phyloP scores from a whole-genome alignment of 306 rosid genomes.

The Prunus padus region DNA sequence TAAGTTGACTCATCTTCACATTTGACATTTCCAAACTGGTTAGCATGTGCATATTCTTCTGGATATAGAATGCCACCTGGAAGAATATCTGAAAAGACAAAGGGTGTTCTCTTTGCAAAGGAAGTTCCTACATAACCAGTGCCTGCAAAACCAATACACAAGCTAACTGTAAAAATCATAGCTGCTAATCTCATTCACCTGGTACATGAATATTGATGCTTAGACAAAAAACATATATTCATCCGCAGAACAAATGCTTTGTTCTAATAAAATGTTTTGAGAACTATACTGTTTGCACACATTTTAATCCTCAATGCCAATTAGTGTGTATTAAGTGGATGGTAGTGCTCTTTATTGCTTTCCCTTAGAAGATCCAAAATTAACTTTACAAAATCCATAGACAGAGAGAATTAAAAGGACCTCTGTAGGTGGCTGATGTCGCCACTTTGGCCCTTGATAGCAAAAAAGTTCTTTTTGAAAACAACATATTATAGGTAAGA shows the following conservation, averaged over 20 bases:
- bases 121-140: slow-evolving; percentile 38
- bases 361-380: slow-evolving; percentile 17
- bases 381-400: slow-evolving; percentile 9
- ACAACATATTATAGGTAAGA: neutral
- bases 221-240: slow-evolving; percentile 13
- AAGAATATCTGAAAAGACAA: slow-evolving; percentile 50
- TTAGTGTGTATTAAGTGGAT: slow-evolving; percentile 17
- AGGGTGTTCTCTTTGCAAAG: slow-evolving; percentile 44
- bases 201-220: slow-evolving; percentile 11
- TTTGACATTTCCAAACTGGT: slow-evolving; percentile 40
- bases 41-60: slow-evolving; percentile 42
- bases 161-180: neutral
- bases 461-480: slow-evolving; percentile 13
- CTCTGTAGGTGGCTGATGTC: slow-evolving; percentile 23
- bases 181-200: neutral
- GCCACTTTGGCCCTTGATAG: slow-evolving; percentile 21
- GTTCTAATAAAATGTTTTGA: slow-evolving; percentile 26
- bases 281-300: slow-evolving; percentile 15
- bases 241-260: slow-evolving; percentile 30
- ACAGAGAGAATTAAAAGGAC: slow-evolving; percentile 20
- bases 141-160: slow-evolving; percentile 38
- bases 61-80: slow-evolving; percentile 43
- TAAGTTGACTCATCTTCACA: slow-evolving; percentile 48
- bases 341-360: slow-evolving; percentile 20
- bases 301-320: neutral